These are phyloP conservation scores for Leccinellum rugosiceps DNA, from an alignment of 768 basidiomycete species.

Conservation along the genomic window DNA sequence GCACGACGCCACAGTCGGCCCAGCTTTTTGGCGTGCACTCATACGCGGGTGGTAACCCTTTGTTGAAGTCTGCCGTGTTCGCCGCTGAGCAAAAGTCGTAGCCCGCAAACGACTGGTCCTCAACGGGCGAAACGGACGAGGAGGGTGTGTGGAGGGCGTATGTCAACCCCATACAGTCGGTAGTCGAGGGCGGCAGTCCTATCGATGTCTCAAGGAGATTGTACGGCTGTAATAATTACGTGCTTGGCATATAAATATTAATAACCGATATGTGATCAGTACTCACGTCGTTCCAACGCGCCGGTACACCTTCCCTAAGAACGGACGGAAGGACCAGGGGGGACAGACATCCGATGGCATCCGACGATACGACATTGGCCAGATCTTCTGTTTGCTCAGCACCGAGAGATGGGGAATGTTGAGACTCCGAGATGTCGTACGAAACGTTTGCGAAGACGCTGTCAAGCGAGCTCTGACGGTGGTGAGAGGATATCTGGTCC, in stretches of 20 bases:
- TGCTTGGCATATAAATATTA: slow-evolving; percentile 6
- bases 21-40: slow-evolving; percentile 25
- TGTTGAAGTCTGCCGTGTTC: slow-evolving; percentile 7
- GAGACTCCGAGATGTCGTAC: slow-evolving; percentile 28
- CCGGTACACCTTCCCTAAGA: slow-evolving; percentile 28
- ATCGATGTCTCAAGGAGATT: slow-evolving; percentile 33
- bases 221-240: slow-evolving; percentile 29
- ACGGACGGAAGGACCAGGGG: slow-evolving; percentile 31
- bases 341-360: slow-evolving; percentile 27
- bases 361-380: slow-evolving; percentile 17
- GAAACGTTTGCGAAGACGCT: slow-evolving; percentile 31
- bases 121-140: slow-evolving; percentile 22
- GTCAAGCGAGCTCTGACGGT: slow-evolving; percentile 24
- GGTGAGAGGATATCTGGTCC: slow-evolving; percentile 10
- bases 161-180: slow-evolving; percentile 20
- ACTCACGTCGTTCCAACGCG: slow-evolving; percentile 36
- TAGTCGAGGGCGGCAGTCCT: slow-evolving; percentile 22
- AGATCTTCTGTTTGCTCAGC: slow-evolving; percentile 25
- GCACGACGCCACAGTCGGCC: slow-evolving; percentile 19
- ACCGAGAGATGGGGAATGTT: slow-evolving; percentile 9
- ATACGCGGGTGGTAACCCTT: slow-evolving; percentile 14
- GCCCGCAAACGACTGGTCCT: slow-evolving; percentile 17
- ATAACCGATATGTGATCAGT: slow-evolving; percentile 9
- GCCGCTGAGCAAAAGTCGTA: slow-evolving; percentile 18
- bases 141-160: slow-evolving; percentile 27